Percentiles rank a stretch among this genome's conserved stretches.
These are phyloP conservation scores for Apiospora arundinis DNA, from an alignment of 2,329 filamentous ascomycete genomes.

Conservation along the genomic window DNA sequence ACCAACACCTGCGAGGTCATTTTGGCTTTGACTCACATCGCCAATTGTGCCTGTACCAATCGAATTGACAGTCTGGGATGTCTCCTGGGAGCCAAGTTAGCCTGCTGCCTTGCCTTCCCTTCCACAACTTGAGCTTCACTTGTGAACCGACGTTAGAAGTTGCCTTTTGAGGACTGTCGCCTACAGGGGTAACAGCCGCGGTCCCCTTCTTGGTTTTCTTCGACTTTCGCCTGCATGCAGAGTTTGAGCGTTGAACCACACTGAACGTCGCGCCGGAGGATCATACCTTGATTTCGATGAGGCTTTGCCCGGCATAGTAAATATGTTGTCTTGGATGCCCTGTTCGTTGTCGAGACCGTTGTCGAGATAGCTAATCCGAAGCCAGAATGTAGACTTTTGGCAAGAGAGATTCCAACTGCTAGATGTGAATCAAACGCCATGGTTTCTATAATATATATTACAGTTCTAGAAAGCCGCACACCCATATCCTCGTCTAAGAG, in stretches of 20 bases:
- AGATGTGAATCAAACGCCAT: background rate
- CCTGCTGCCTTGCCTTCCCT: background rate
- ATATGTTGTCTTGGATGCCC: background rate
- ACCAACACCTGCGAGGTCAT: background rate
- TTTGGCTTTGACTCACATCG: background rate
- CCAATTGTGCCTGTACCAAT: background rate
- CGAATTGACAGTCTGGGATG: background rate
- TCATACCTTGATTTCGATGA: background rate
- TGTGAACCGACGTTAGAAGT: background rate
- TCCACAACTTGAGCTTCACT: no score
- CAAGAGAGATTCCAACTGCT: no score
- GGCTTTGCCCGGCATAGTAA: background rate
- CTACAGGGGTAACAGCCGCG: background rate
- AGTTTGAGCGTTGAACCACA: background rate
- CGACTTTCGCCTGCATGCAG: background rate
- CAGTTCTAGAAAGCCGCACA: background rate
- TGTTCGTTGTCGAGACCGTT: background rate
- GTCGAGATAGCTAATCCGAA: background rate
- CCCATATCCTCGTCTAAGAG: background rate
- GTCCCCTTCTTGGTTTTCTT: background rate
- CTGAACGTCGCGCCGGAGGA: background rate
- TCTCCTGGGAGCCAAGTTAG: background rate
- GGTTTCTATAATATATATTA: background rate
- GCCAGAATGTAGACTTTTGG: no score
- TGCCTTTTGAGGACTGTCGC: background rate